These are phyloP conservation scores for Acanthamoeba royreba DNA, from an alignment of 208 protist genomes.

Conservation along the genomic window DNA sequence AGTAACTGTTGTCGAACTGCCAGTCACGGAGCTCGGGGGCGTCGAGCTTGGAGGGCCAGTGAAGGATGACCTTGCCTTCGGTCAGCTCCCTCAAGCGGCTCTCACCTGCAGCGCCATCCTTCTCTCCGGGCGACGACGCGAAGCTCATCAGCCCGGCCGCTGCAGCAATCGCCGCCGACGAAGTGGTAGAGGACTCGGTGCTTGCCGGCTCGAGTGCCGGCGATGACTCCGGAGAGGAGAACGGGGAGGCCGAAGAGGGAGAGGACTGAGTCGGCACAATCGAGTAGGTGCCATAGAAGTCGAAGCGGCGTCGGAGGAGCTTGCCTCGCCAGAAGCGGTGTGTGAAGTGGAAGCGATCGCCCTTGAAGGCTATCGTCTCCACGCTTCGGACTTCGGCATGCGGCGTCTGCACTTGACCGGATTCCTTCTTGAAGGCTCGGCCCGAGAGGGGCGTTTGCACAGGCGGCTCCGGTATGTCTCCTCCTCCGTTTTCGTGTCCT, in stretches of 20 bases:
- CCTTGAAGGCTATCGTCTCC: background rate
- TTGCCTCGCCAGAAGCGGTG: constrained; percentile 40
- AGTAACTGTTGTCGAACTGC: constrained; percentile 18
- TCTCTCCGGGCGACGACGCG: background rate
- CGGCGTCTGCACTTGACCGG: background rate
- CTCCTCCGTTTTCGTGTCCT: too few relatives aligned
- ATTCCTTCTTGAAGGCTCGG: constrained; percentile 20
- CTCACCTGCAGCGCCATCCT: background rate
- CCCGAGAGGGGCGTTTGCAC: background rate
- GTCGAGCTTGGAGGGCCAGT: constrained; percentile 31
- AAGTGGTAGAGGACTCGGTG: background rate
- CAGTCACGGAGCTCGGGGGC: background rate
- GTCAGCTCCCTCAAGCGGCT: background rate
- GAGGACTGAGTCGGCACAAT: background rate
- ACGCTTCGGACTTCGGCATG: constrained; percentile 9
- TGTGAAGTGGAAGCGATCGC: constrained; percentile 22
- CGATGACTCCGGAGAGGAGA: too few relatives aligned
- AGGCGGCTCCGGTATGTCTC: background rate
- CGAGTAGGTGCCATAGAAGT: constrained; percentile 26
- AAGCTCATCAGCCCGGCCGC: background rate
- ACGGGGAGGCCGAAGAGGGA: background rate
- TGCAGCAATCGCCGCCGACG: too few relatives aligned
- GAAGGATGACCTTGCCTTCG: constrained; percentile 9
- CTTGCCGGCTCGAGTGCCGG: background rate
- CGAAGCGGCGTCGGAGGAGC: background rate